phyloP scores from a whole-genome alignment of 352 stramenopile genomes.

The Phytophthora hibernalis region DNA sequence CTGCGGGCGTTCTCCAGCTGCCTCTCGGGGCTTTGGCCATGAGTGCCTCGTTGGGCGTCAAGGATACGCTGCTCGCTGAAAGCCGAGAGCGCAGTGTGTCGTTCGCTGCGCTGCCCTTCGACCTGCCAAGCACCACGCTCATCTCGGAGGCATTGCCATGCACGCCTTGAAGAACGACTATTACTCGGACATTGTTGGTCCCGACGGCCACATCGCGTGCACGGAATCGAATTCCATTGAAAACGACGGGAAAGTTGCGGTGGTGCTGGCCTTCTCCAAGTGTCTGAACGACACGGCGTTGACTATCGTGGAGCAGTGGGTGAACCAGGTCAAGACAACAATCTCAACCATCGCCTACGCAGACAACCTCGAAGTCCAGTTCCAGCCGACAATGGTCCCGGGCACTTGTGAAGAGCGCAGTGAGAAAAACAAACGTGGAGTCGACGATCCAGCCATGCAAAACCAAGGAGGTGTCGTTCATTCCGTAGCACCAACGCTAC shows the following conservation, averaged over 20 bases:
- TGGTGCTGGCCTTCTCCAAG: constrained; percentile 74
- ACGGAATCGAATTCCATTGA: constrained; percentile 22
- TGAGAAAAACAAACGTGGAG: constrained; percentile 34
- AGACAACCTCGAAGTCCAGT: constrained; percentile 21
- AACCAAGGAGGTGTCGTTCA: constrained; percentile 7
- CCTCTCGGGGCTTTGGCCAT: constrained; percentile 18
- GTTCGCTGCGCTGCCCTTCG: constrained; percentile 25
- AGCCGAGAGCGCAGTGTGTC: constrained; percentile 27
- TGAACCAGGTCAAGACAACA: constrained; percentile 37
- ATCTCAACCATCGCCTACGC: constrained; percentile 5
- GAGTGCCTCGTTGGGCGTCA: constrained; percentile 28
- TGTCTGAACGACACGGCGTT: constrained; percentile 57
- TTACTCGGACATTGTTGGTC: constrained; percentile 6
- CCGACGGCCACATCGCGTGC: constrained; percentile 21
- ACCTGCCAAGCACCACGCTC: constrained; percentile 27
- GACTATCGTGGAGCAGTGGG: constrained; percentile 53
- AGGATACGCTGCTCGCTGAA: constrained; percentile 28
- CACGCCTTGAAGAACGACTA: constrained; percentile 12
- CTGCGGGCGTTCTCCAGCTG: constrained; percentile 11
- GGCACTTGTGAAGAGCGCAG: constrained; percentile 44
- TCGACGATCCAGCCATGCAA: constrained; percentile 23
- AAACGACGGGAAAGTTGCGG: constrained; percentile 28
- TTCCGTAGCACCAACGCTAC: constrained; percentile 2
- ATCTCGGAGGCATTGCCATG: constrained; percentile 19
- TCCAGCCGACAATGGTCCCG: constrained; percentile 53